Conservation (phyloP, 768 basidiomycete species). For the Pleurotus ostreatus region DNA sequence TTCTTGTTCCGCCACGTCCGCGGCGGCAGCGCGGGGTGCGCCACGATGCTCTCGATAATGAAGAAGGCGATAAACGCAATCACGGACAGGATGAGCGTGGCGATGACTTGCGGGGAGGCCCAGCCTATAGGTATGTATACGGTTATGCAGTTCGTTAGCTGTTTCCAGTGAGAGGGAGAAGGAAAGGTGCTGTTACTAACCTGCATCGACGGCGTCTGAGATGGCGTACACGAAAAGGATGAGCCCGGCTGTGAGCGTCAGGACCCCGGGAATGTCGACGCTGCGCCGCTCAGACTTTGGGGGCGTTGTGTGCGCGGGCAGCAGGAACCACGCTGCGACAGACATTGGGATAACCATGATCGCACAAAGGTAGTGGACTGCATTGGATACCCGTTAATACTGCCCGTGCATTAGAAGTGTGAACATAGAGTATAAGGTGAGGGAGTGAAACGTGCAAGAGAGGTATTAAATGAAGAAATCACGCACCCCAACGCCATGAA, state of each 20-base stretch:
- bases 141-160: background rate
- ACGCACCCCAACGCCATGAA: slow-evolving; percentile 37
- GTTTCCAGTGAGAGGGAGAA: background rate
- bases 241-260: slow-evolving; percentile 14
- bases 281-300: slow-evolving; percentile 4
- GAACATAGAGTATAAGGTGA: too few relatives aligned
- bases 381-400: too few relatives aligned
- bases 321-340: slow-evolving; percentile 9
- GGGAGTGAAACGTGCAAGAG: too few relatives aligned
- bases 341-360: slow-evolving; percentile 24
- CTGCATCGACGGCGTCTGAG: slow-evolving; percentile 31
- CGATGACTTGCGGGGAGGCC: slow-evolving; percentile 35
- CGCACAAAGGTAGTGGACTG: slow-evolving; percentile 38
- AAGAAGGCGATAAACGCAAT: slow-evolving; percentile 35
- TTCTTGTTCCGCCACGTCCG: slow-evolving; percentile 34
- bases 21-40: slow-evolving; percentile 25
- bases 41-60: slow-evolving; percentile 33
- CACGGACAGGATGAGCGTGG: slow-evolving; percentile 38
- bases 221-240: slow-evolving; percentile 32
- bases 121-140: slow-evolving; percentile 28
- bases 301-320: slow-evolving; percentile 4
- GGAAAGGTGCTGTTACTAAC: background rate
- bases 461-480: background rate
- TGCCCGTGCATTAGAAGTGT: too few relatives aligned
- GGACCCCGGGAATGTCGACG: slow-evolving; percentile 14